Evolutionary conservation across 1,139 yeast species (phyloP).

Genomic region (Yamadazyma membranifaciens): DNA sequence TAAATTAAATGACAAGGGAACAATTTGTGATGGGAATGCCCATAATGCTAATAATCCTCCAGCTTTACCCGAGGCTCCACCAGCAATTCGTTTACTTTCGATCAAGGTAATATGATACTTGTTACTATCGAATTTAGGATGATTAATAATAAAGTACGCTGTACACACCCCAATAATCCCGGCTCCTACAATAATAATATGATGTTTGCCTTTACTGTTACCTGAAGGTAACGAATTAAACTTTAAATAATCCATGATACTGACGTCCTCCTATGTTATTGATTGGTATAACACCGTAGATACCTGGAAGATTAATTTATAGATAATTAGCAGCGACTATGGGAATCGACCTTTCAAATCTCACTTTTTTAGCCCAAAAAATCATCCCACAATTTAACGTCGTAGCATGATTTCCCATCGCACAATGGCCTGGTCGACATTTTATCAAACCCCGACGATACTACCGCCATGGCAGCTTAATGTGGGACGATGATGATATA

Average conservation of each 20-base stretch:
- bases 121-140: slow-evolving; percentile 71
- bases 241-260: slow-evolving; percentile 34
- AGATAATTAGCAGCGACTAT: too few relatives aligned
- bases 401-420: too few relatives aligned
- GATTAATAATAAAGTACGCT: slow-evolving; percentile 83
- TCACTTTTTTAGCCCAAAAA: not conserved
- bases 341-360: not conserved
- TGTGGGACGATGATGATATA: too few relatives aligned
- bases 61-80: slow-evolving; percentile 97
- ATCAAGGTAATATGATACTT: slow-evolving; percentile 82
- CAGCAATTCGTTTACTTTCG: slow-evolving; percentile 91
- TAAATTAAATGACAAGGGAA: slow-evolving; percentile 79
- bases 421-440: too few relatives aligned
- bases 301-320: not conserved
- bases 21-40: slow-evolving; percentile 97
- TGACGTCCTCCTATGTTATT: not conserved
- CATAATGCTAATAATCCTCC: slow-evolving; percentile 92
- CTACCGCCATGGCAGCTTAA: too few relatives aligned
- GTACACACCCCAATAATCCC: slow-evolving; percentile 96
- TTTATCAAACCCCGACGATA: too few relatives aligned
- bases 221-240: slow-evolving; percentile 51
- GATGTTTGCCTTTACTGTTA: slow-evolving; percentile 59
- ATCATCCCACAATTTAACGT: slow-evolving; percentile 4
- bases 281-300: too few relatives aligned
- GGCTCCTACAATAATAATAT: slow-evolving; percentile 81